Base-by-base conservation (phyloP, 1,284 basidiomycete species). In the Tausonia pullulans region DNA sequence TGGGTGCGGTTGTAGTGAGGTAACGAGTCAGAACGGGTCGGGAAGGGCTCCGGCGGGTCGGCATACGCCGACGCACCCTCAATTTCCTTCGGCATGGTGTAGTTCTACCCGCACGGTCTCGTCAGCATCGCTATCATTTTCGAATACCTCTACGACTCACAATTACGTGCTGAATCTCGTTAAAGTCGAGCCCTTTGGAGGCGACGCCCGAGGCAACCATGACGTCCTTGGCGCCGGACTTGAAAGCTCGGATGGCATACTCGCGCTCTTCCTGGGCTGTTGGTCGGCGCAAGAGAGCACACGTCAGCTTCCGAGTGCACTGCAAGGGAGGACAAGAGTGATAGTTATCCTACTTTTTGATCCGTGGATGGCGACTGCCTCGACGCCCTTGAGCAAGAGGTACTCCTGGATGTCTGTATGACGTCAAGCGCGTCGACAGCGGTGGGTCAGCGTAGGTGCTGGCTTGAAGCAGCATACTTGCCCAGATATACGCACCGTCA, bases 121-220 rank as follows among this genome's bases (percentile, higher is more conserved):
- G 27, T 27, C 27, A 27, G 27, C 27, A 27, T 27, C 27, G 27
- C 27, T 27, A 27, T 27, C 27, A 27, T 27, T 27, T 27, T 27
- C 27, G 27, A 27, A 27, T 27, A 27, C 27, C 27, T 27, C 27
- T 27, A 11, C 10, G 13, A 54, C 63, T 41, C 11, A 68, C 68
- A 75, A 95, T 94, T 70, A 95, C 92, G 72, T 95, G 93, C 70
- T 95, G 95, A 68, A 99, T 96, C 73, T 98, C 94, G 75, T 89
- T 93, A 77, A 98, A 98, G 76, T 99, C 96, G 66, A 98, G 83
- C 43, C 96, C 96, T 75, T 98, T 98, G 57, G 90, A 95, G 0
- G 95, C 96, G 16, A 98, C 93, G 40, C 94, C 87, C 3, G 91
- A 96, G 4, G 96, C 96, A 46, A 99, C 96, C 95, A 98, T 98